A percentile compares a stretch with the other conserved stretches of the same genome.
phyloP scores from a whole-genome alignment of 164 flowering plant species.

The Cinnamomum chago region DNA sequence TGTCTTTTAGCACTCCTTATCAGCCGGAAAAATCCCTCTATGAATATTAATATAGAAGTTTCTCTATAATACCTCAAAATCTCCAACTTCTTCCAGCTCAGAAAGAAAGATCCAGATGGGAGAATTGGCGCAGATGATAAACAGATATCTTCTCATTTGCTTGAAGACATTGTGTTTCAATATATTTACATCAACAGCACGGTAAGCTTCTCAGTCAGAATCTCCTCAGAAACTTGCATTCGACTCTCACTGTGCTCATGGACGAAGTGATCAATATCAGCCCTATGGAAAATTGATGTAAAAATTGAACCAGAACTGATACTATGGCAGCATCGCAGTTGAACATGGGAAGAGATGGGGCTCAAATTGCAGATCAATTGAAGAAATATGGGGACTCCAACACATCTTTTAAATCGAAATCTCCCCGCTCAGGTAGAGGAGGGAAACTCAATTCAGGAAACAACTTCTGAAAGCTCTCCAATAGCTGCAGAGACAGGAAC shows the following conservation, averaged over 20 bases:
- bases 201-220: neutral
- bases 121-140: neutral
- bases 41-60: neutral
- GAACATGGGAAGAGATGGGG: neutral
- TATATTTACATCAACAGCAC: conserved; percentile 7
- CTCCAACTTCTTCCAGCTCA: neutral
- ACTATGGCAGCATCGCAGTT: neutral
- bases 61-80: neutral
- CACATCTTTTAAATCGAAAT: conserved; percentile 56
- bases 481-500: conserved; percentile 32
- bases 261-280: conserved; percentile 12
- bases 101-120: neutral
- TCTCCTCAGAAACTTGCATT: neutral
- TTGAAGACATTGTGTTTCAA: neutral
- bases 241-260: neutral
- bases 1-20: neutral
- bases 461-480: conserved; percentile 51
- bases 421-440: conserved; percentile 62
- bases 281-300: neutral
- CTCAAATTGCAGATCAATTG: conserved; percentile 1
- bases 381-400: conserved; percentile 54
- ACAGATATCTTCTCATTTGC: neutral
- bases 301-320: conserved; percentile 3
- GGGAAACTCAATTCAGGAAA: conserved; percentile 53
- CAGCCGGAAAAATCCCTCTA: neutral